Conservation (phyloP, 495 filamentous ascomycete genomes). For the Cryomyces minteri region DNA sequence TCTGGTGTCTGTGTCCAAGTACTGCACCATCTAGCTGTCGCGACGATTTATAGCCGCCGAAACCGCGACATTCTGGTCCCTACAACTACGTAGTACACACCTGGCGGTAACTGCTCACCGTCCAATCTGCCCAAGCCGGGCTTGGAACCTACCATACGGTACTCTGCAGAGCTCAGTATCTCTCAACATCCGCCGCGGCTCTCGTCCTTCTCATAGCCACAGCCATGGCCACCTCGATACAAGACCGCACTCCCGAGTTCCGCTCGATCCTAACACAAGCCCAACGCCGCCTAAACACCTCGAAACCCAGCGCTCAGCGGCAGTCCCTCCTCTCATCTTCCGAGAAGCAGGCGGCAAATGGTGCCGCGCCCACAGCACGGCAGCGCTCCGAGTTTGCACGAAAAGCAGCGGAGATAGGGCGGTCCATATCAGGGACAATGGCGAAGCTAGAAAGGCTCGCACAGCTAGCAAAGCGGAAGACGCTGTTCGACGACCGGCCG, state of each 20-base stretch:
- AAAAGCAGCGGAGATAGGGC: constrained; percentile 68
- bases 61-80: too few relatives aligned
- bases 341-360: constrained; percentile 52
- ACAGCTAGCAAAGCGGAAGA: constrained; percentile 86
- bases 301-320: constrained; percentile 56
- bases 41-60: too few relatives aligned
- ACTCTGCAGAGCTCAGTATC: too few relatives aligned
- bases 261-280: constrained; percentile 70
- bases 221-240: constrained; percentile 38
- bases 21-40: too few relatives aligned
- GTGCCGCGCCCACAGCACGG: constrained; percentile 23
- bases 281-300: constrained; percentile 49
- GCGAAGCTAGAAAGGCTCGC: constrained; percentile 84
- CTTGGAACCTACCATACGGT: too few relatives aligned
- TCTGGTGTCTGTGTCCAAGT: too few relatives aligned
- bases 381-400: constrained; percentile 72
- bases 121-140: too few relatives aligned
- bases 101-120: too few relatives aligned
- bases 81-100: too few relatives aligned
- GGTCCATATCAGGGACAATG: constrained; percentile 81
- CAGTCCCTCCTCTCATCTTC: constrained; percentile 63
- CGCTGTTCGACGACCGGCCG: constrained; percentile 89
- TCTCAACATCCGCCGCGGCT: not conserved
- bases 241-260: constrained; percentile 93
- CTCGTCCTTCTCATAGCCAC: not conserved